Evolutionary conservation across 2,329 filamentous ascomycete species (phyloP), one percentile per base, ranked within the genome.

Genomic region (Colletotrichum agaves): DNA sequence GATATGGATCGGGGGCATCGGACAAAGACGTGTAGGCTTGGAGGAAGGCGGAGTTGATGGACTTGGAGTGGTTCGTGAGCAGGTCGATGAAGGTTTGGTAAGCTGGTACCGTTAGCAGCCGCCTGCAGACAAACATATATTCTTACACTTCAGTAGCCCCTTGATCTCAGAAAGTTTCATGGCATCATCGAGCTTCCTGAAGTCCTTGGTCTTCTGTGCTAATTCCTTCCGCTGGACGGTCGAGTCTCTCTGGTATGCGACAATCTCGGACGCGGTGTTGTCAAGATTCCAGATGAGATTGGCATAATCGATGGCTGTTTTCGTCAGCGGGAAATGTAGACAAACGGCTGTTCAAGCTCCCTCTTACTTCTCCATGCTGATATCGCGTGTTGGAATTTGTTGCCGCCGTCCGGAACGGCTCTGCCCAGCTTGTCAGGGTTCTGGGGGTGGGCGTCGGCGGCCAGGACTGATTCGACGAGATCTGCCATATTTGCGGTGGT

Each of bases 201-300:
- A 99, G 74, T 98, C 95, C 76, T 99, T 99, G 1, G 96, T 99
- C 85, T 98, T 98, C 77, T 98, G 94, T n/a, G 97, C 96, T 19
- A 99, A 84, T 69, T 99, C 97, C 77, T 99, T 99, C 60, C 96
- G 88, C 78, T 99, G 95, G 0, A 98, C 91, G 4, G 97, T 91
- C n/a, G 95, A 93, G 79, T 98, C 96, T 74, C 94, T 89, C 77
- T 99, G 97, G 77, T 97, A 94, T 53, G 92, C 84, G 59, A 98
- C 93, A 70, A 99, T 93, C 74, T 98, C 96, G 11, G 94, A 95
- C n/a, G 96, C 96, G 3, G 94, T 95, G 67, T 91, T 91, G 80
- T 99, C 96, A 70, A 99, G 90, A 72, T 88, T 92, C 35, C 93
- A 91, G 69, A 97, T 89, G 71, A 98, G 88, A 23, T 87, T 89